Percentiles rank a stretch among this genome's conserved stretches.
Evolutionary conservation across 2,329 filamentous ascomycete species (phyloP).

Genomic region (Furcasterigmium sp.): DNA sequence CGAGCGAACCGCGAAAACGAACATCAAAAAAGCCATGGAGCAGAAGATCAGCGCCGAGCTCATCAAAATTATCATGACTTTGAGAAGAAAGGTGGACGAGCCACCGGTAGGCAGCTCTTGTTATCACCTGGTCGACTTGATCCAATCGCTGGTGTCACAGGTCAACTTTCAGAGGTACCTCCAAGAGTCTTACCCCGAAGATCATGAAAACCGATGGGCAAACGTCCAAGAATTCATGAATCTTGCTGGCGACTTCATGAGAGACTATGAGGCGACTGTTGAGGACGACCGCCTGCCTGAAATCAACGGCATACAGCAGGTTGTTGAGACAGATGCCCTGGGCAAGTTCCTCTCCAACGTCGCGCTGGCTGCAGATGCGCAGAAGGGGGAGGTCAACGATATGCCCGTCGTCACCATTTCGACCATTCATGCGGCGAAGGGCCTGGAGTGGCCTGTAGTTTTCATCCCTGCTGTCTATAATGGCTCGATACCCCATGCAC

Average conservation of each 20-base stretch:
- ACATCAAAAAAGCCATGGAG: conserved; percentile 44
- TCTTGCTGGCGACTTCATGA: conserved; percentile 68
- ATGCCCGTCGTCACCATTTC: conserved; percentile 77
- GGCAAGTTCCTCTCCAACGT: conserved; percentile 86
- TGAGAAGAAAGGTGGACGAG: conserved; percentile 25
- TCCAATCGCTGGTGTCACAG: conserved; percentile 53
- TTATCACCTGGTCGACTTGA: conserved; percentile 38
- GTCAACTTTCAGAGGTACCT: conserved; percentile 72
- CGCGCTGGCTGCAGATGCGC: conserved; percentile 74
- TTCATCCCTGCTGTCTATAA: conserved; percentile 89
- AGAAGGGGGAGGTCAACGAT: conserved; percentile 54
- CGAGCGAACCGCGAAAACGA: conserved; percentile 39
- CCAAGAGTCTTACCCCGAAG: conserved; percentile 63
- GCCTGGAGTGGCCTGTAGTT: conserved; percentile 92
- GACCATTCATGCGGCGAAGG: conserved; percentile 94
- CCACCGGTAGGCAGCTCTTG: conserved; percentile 21
- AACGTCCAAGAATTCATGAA: conserved; percentile 86
- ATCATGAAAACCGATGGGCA: conserved; percentile 74
- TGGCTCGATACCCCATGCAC: conserved; percentile 83
- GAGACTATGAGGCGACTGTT: conserved; percentile 24
- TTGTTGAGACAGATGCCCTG: conserved; percentile 57
- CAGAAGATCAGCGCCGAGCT: conserved; percentile 48
- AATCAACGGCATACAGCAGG: conserved; percentile 68
- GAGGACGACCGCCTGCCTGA: conserved; percentile 56
- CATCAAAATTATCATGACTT: conserved; percentile 30